Base-by-base conservation (phyloP, 169 alveolate genomes). In the Theileria parva region DNA sequence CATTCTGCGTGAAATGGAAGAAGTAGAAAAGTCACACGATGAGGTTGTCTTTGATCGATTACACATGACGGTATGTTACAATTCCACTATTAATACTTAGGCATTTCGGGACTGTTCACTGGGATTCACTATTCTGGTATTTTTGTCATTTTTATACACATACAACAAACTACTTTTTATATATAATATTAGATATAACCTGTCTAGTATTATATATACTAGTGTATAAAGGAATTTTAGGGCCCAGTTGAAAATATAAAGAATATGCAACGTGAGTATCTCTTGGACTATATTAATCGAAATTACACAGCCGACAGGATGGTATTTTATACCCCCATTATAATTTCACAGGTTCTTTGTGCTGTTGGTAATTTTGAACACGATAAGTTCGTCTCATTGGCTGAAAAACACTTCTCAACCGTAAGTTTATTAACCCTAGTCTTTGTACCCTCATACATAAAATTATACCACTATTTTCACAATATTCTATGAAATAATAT, bases 1-100 rank as follows among this genome's bases (percentile, higher is more conserved):
- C 0, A 96, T 97, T 8, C 89, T 96, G 71, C 86, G 98, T 39
- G 99, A 97, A 81, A 96, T 96, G 94, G 95, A 97, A 80, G 98
- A 95, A 80, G 98, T 96, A 13, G 96, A 94, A 74, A 89, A 92
- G 78, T 96, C 96, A 51, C 85, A 77, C 34, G 96, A 95, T 77
- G 99, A 96, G 80, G 96, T 96, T n/a, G 80, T 96, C 34, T 95
- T 96, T 88, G 99, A 96, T 81, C 83, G 93, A 60, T 80, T 95
- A 34, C 97, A 93, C 78, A 89, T 77, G 93, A 91, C 94, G 60
- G 78, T 70, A 53, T 19, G 78, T 8, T 67, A 15, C n/a, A 28
- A 37, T 77, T 34, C 25, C 27, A 74, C 60, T 34, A 83, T 81
- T 0, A 79, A 83, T 44, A 74, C 65, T 53, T 85, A 70, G 78